Evolutionary conservation across 2,329 filamentous ascomycete species (phyloP).

Genomic region (Ambrosiella beaveri): DNA sequence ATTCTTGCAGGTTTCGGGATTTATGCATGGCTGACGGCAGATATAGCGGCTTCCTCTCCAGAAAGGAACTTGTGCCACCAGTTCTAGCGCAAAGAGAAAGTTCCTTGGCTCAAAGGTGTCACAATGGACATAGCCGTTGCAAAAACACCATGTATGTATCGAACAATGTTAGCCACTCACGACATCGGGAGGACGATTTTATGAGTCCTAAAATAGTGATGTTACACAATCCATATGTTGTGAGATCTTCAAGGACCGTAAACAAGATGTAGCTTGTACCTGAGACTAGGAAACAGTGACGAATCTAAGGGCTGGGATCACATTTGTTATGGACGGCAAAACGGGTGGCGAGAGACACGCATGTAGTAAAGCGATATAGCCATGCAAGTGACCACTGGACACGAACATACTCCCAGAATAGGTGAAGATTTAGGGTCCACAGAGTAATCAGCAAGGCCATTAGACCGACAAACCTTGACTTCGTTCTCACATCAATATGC

Average conservation of each 20-base stretch:
- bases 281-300: neutral
- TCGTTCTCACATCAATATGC: neutral
- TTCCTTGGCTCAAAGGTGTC: too few species aligned
- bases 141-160: too few species aligned
- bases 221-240: neutral
- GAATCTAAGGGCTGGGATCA: neutral
- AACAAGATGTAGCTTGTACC: neutral
- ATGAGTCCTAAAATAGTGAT: neutral
- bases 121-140: too few species aligned
- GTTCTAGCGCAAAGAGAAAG: too few species aligned
- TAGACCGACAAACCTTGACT: neutral
- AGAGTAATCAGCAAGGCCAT: neutral
- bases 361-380: neutral
- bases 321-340: neutral
- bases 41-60: too few species aligned
- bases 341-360: neutral
- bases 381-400: neutral
- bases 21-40: too few species aligned
- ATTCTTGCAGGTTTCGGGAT: too few species aligned
- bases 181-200: neutral
- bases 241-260: neutral
- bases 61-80: too few species aligned
- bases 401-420: neutral
- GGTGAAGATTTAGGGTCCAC: too few species aligned
- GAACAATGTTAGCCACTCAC: neutral